These are phyloP conservation scores for Ampelocalamus luodianensis DNA, from an alignment of 176 grass and related monocot genomes.

Conservation along the genomic window DNA sequence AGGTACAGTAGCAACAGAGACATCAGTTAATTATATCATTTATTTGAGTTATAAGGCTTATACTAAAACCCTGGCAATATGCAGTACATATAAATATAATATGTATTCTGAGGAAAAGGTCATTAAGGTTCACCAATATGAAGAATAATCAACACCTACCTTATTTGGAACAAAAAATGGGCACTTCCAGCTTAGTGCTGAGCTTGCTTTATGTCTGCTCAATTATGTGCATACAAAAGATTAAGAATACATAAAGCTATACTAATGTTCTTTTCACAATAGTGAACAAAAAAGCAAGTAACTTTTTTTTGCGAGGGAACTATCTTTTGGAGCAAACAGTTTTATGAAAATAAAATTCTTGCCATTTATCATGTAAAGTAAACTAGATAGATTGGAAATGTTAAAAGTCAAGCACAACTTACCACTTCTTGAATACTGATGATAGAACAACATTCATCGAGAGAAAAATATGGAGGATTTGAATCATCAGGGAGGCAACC, in stretches of 20 bases:
- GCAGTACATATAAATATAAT: neutral
- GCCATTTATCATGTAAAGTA: neutral
- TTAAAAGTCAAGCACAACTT: slow-evolving; percentile 42
- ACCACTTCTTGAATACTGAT: slow-evolving; percentile 86
- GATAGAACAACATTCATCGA: slow-evolving; percentile 69
- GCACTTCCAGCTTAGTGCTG: neutral
- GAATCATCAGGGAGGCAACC: slow-evolving; percentile 58
- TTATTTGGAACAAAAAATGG: slow-evolving; percentile 1
- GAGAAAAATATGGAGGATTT: slow-evolving; percentile 66
- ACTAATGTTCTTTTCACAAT: neutral
- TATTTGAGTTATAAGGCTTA: neutral
- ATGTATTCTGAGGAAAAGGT: neutral
- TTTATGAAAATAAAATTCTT: neutral
- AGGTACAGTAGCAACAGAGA: neutral
- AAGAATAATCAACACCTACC: neutral
- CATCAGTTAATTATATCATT: neutral
- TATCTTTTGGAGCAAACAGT: neutral
- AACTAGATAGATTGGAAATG: slow-evolving; percentile 37
- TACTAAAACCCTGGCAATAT: neutral
- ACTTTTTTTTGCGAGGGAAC: no score
- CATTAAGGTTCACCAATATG: neutral
- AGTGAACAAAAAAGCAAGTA: neutral
- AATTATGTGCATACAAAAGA: neutral
- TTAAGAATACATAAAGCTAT: neutral
- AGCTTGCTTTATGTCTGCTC: neutral